phyloP scores from a whole-genome alignment of 2,329 filamentous ascomycete genomes.

The Monosporascus sp. region DNA sequence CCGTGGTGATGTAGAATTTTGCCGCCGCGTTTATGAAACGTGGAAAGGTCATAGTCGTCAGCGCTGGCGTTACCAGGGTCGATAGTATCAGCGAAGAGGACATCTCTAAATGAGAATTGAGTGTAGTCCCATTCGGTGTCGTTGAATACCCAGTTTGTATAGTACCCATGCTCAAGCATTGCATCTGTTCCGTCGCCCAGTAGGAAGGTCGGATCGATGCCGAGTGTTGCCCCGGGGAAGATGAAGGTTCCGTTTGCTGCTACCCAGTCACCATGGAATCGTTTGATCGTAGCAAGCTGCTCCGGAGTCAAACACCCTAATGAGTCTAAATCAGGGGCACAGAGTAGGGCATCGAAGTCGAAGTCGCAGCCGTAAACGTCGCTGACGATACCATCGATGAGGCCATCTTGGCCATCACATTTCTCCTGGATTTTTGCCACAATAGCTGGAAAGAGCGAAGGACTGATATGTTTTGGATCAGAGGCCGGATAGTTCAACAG shows the following conservation, averaged over 20 bases:
- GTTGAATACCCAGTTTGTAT: slow-evolving; percentile 21
- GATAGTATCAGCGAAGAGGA: slow-evolving; percentile 20
- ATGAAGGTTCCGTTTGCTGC: slow-evolving; percentile 21
- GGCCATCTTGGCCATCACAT: slow-evolving; percentile 39
- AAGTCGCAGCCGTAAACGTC: slow-evolving; percentile 36
- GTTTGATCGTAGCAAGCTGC: slow-evolving; percentile 31
- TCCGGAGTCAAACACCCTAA: slow-evolving; percentile 32
- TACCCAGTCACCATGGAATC: slow-evolving; percentile 24
- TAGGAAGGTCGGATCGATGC: slow-evolving; percentile 15
- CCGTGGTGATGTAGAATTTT: slow-evolving; percentile 35
- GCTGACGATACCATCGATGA: slow-evolving; percentile 37
- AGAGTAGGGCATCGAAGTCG: slow-evolving; percentile 32
- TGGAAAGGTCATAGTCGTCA: slow-evolving; percentile 26
- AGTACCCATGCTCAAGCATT: slow-evolving; percentile 17
- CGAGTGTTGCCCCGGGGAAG: slow-evolving; percentile 21
- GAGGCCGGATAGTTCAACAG: slow-evolving; percentile 38
- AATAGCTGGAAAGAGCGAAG: slow-evolving; percentile 34
- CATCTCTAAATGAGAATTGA: slow-evolving; percentile 20
- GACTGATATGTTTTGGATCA: slow-evolving; percentile 35
- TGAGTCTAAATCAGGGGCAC: slow-evolving; percentile 15
- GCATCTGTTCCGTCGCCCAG: slow-evolving; percentile 4
- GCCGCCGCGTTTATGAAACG: slow-evolving; percentile 25
- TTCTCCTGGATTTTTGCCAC: slow-evolving; percentile 35
- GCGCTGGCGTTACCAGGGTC: slow-evolving; percentile 19
- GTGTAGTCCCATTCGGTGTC: slow-evolving; percentile 23